Percentiles rank a stretch among this genome's conserved stretches.
These are phyloP conservation scores for Solanum virginianum DNA, from an alignment of 257 asterid genomes.

Conservation along the genomic window DNA sequence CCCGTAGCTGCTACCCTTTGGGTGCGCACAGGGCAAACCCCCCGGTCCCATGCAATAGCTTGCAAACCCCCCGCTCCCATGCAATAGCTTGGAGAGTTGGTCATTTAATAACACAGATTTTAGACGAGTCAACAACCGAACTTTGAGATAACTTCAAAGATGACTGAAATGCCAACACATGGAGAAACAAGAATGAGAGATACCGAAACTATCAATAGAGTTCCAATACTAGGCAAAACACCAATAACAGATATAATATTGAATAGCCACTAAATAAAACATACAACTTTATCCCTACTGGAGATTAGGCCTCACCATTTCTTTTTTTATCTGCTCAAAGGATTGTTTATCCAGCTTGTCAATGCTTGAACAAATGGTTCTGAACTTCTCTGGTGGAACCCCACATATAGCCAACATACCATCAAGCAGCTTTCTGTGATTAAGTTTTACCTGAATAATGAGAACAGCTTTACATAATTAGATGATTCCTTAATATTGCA, in stretches of 20 bases:
- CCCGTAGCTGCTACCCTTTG: too few species aligned
- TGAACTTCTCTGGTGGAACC: conserved; percentile 75
- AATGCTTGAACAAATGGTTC: conserved; percentile 91
- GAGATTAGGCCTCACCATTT: conserved; percentile 54
- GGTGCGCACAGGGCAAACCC: too few species aligned
- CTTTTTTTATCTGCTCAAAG: conserved; percentile 80
- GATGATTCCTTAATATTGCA: not conserved
- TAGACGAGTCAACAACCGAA: not conserved
- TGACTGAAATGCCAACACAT: not conserved
- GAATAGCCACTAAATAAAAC: not conserved
- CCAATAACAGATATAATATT: not conserved
- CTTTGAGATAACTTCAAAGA: not conserved
- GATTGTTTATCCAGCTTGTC: conserved; percentile 93
- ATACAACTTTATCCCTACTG: not conserved
- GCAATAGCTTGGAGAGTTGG: not conserved
- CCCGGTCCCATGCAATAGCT: too few species aligned
- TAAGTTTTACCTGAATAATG: conserved; percentile 67
- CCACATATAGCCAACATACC: conserved; percentile 94
- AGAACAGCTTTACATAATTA: not conserved
- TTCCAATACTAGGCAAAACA: not conserved
- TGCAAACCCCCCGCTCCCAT: too few species aligned
- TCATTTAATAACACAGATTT: not conserved
- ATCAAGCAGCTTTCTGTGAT: conserved; percentile 82
- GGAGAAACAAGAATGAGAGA: not conserved
- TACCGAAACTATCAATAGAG: not conserved